These are phyloP conservation scores for Penicillium sp. DNA, from an alignment of 2,329 filamentous ascomycete species.

Conservation along the genomic window DNA sequence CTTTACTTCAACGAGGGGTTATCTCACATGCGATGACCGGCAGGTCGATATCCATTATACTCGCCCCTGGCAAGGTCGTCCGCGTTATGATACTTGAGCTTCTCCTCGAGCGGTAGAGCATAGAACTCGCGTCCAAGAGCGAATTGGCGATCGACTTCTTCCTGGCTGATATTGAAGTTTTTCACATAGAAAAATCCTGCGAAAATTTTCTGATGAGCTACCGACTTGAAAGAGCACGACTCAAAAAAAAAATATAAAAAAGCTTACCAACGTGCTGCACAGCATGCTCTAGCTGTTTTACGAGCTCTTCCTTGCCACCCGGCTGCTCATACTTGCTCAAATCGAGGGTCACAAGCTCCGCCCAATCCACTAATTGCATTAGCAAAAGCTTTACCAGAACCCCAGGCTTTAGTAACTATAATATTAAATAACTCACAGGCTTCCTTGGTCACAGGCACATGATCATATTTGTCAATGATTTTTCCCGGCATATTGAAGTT, in stretches of 20 bases:
- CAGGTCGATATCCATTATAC: constrained; percentile 61
- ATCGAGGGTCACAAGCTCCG: constrained; percentile 62
- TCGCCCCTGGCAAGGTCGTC: constrained; percentile 56
- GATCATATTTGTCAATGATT: constrained; percentile 46
- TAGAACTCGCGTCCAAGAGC: constrained; percentile 64
- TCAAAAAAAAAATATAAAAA: too few relatives aligned
- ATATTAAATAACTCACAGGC: constrained; percentile 29
- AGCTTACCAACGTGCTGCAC: constrained; percentile 49
- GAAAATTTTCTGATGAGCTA: background rate
- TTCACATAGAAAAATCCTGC: constrained; percentile 65
- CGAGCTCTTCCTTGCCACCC: constrained; percentile 58
- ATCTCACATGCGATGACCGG: constrained; percentile 45
- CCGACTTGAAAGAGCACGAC: background rate
- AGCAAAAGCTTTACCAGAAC: constrained; percentile 2
- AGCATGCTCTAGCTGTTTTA: constrained; percentile 59
- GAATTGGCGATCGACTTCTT: constrained; percentile 64
- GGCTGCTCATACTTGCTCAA: constrained; percentile 58
- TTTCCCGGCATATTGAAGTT: constrained; percentile 30
- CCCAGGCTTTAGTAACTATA: constrained; percentile 10
- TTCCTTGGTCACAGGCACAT: constrained; percentile 54
- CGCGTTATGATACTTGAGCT: constrained; percentile 56
- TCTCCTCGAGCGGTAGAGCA: constrained; percentile 60
- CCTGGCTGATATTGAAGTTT: constrained; percentile 64
- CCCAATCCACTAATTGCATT: constrained; percentile 48
- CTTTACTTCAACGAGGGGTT: constrained; percentile 4